phyloP scores from a whole-genome alignment of 768 basidiomycete species.

The Auricularia auricula-judae region DNA sequence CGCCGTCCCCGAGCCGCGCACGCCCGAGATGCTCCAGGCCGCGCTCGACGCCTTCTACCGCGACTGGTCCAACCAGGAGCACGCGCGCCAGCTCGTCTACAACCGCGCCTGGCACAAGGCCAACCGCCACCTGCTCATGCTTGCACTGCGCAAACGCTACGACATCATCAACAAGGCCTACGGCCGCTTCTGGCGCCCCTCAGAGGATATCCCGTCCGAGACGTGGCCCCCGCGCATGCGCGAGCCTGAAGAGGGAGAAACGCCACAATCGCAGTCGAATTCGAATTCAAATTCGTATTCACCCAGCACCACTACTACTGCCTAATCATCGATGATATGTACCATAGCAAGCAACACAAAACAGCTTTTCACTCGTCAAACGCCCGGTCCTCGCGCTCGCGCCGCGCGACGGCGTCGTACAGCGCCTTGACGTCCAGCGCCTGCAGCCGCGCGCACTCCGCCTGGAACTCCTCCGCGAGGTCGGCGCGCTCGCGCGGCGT shows the following conservation, averaged over 20 bases:
- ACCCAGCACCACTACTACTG: no score
- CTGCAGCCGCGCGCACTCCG: conserved; percentile 48
- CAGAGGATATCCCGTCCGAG: background rate
- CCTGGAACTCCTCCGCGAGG: conserved; percentile 46
- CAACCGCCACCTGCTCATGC: background rate
- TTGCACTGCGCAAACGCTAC: background rate
- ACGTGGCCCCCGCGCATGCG: no score
- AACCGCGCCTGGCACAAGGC: background rate
- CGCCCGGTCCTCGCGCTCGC: background rate
- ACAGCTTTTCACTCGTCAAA: background rate
- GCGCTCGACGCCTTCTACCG: conserved; percentile 64
- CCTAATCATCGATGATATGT: no score
- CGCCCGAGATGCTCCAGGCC: conserved; percentile 47
- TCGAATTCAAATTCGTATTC: no score
- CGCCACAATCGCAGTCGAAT: background rate
- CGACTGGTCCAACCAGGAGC: conserved; percentile 66
- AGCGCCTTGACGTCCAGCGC: conserved; percentile 49
- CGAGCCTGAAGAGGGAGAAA: no score
- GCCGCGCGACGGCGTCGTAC: conserved; percentile 50
- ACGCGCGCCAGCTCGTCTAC: conserved; percentile 27
- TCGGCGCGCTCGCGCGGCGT: conserved; percentile 52
- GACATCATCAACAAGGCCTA: background rate
- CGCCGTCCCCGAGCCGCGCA: conserved; percentile 40
- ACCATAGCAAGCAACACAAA: no score
- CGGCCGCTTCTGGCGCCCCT: background rate